phyloP scores from a whole-genome alignment of 768 basidiomycete species.

The Suillus bovinus region DNA sequence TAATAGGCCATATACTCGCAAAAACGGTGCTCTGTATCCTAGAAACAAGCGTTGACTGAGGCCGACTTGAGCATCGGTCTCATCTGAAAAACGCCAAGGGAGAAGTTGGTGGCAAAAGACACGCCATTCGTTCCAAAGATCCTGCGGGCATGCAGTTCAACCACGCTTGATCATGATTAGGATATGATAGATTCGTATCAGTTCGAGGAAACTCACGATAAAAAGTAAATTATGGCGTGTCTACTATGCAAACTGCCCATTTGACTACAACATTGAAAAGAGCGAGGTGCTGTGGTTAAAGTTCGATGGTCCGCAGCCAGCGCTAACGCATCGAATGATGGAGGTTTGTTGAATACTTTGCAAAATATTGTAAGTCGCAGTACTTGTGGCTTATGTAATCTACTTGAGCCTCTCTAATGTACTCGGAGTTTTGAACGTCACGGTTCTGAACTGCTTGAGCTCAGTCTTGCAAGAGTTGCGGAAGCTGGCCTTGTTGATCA shows the following conservation, averaged over 20 bases:
- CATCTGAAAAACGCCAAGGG: neutral
- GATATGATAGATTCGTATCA: neutral
- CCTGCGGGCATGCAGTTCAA: neutral
- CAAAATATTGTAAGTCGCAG: too few species aligned
- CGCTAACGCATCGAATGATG: neutral
- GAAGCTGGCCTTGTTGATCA: slow-evolving; percentile 8
- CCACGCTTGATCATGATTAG: neutral
- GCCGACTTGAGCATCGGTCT: neutral
- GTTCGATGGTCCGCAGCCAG: neutral
- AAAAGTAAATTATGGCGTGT: neutral
- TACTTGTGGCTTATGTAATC: slow-evolving; percentile 2
- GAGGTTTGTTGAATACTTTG: too few species aligned
- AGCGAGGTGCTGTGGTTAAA: neutral
- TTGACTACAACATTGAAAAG: neutral
- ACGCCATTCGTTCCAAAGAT: slow-evolving; percentile 2
- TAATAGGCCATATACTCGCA: slow-evolving; percentile 3
- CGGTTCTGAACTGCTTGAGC: neutral
- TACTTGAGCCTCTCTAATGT: neutral
- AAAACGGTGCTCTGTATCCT: slow-evolving; percentile 12
- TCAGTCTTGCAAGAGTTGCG: neutral
- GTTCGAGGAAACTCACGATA: neutral
- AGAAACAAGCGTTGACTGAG: slow-evolving; percentile 1
- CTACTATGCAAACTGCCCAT: neutral
- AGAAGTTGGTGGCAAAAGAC: neutral
- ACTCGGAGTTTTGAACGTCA: neutral